Evolutionary conservation across 805 yeast genomes (phyloP), one percentile per base, ranked within the genome.

Genomic region (Hanseniaspora mollemarum): DNA sequence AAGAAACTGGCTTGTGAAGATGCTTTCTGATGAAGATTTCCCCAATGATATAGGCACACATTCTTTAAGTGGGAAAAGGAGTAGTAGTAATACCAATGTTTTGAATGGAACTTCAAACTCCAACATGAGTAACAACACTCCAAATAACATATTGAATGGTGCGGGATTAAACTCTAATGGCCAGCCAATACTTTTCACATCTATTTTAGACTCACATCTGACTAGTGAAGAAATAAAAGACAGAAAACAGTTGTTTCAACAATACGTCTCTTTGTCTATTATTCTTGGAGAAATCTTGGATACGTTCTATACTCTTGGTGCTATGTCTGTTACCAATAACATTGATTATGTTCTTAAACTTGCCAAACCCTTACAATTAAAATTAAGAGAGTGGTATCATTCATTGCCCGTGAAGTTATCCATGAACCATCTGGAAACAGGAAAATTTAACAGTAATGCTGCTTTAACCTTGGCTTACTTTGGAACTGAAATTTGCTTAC

Each of bases 401-500:
- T 75, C 82, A 1, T 66, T 81, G 48, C 92, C 87, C 0, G 67
- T 67, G 24, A 77, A 72, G 57, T 65, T 81, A 32, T 87, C 79
- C 53, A 81, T 79, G 84, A 72, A 66, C 51, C 67, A 78, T 1
- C 71, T 76, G 13, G 75, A 73, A 54, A 77, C 81, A 8, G 68
- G 84, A 40, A 77, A 76, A 57, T 73, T 81, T 51, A 82, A 81
- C 58, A 74, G 88, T 15, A 81, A 82, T 61, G 90, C 94, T 0
- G 79, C 83, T 55, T 68, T 88, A 46, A 94, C 87, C 52, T 66
- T 88, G 43, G 83, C 94, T 1, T 88, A 88, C 63, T 84, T 87
- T 66, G 90, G 94, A 0, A 83, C 94, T 0, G 97, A 88, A 61
- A 77, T 88, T 35, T 83, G 92, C 0, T 68, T 88, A 22, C 96